Evolutionary conservation across 257 asterid species (phyloP), one percentile per base, ranked within the genome.

Genomic region (Plectranthus barbatus): DNA sequence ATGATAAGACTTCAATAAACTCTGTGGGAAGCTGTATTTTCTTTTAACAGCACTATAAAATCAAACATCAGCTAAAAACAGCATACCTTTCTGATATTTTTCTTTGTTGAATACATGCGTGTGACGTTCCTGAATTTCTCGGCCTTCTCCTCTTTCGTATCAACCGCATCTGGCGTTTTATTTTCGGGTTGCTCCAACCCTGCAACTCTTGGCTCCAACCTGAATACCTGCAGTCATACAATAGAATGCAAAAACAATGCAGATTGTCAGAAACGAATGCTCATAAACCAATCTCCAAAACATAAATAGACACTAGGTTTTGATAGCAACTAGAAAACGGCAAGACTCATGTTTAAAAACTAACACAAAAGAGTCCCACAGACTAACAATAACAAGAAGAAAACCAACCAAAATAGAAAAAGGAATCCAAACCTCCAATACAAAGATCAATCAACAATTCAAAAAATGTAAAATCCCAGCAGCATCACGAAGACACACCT

Each of bases 41-140:
- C 29, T 23, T 23, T 23, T 26, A 51, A 58, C 20, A 23, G 42
- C 9, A 36, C 9, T 42, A 6, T 2, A 36, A 7, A 17, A 42
- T 21, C 40, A 3, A 62, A 62, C 24, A 56, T 37, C 10, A 14
- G 50, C 34, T 3, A 14, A 11, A 29, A 26, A 4, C 5, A 9
- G 20, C 47, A 26, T 68, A 91, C 98, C 90, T 54, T 57, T 72
- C 79, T 65, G 26, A 79, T 73, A 50, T 60, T 31, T 70, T 65
- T 83, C 81, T 77, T 88, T 0, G n/a, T n/a, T n/a, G n/a, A n/a
- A n/a, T n/a, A n/a, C n/a, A n/a, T n/a, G n/a, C n/a, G n/a, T n/a
- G n/a, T 53, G 72, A 72, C 36, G 1, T 36, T 60, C 45, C 54
- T 68, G 45, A 45, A 33, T 57, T 57, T 77, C 9, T 10, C 73